Evolutionary conservation across 345 rosid species (phyloP), one percentile per base, ranked within the genome.

Genomic region (Hypericum androsaemum): DNA sequence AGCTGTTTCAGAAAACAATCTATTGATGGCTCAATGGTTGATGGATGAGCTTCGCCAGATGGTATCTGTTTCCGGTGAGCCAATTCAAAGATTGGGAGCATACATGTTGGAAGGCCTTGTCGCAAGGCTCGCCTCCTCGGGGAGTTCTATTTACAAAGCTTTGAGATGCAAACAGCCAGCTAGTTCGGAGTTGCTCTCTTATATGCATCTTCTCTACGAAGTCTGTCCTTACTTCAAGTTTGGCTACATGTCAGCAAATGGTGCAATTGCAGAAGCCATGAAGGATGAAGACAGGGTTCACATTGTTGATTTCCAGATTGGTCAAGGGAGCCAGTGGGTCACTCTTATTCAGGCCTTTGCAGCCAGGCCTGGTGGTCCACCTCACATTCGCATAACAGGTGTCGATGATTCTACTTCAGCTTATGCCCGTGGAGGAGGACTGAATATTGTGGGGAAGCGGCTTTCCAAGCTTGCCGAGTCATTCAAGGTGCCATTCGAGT

Each of bases 221-320:
- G 89, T 83, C 40, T 89, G 97, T 37, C 95, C 97, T 13, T 89
- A 83, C 72, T 78, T 89, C 68, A 89, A 86, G 62, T 89, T 89
- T 15, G 95, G 97, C 0, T 89, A 86, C 77, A 86, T 89, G 88
- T 86, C 97, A 28, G 95, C 94, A 5, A 89, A 86, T 58, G 97
- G 97, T 48, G 97, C 97, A 0, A 80, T 89, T 17, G 97, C 97
- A 9, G 95, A 86, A 69, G 97, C 95, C 64, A 83, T 86, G 94
- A 89, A 86, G 69, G 79, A 81, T 54, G 95, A 86, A 55, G 71
- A 77, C 50, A 66, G 72, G 63, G 88, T 89, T 43, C 95, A 89
- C 64, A 89, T 89, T 35, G 70, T 89, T 17, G 97, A 89, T 60
- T 89, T 89, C 74, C 97, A 83, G 56, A 86, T 89, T 49, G 86